A percentile compares a stretch with the other conserved stretches of the same genome.
These are phyloP conservation scores for Stagonosporopsis cucurbitacearum DNA, from an alignment of 2,329 filamentous ascomycete species.

Conservation along the genomic window DNA sequence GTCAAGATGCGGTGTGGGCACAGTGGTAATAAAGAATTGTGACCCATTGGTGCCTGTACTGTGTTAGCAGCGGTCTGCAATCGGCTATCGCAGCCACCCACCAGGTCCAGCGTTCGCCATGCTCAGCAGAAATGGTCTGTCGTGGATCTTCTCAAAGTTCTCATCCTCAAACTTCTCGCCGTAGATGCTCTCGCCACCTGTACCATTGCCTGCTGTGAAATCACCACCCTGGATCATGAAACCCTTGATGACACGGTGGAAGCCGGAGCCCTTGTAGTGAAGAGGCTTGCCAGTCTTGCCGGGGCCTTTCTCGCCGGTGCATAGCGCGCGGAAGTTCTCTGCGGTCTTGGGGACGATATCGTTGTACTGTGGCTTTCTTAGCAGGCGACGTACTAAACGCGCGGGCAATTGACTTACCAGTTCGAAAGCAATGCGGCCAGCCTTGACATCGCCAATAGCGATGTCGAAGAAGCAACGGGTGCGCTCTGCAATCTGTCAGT, in stretches of 20 bases:
- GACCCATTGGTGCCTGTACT: constrained; percentile 86
- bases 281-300: constrained; percentile 84
- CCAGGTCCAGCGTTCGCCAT: constrained; percentile 98
- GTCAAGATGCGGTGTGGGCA: constrained; percentile 92
- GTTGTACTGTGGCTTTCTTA: constrained; percentile 38
- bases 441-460: constrained; percentile 73
- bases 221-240: constrained; percentile 99
- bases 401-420: constrained; percentile 61
- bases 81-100: constrained; percentile 50
- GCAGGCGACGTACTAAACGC: not conserved
- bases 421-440: constrained; percentile 85
- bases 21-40: constrained; percentile 98
- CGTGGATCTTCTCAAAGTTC: constrained; percentile 91
- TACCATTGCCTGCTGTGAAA: constrained; percentile 93
- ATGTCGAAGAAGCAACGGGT: constrained; percentile 94
- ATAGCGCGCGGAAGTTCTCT: constrained; percentile 94
- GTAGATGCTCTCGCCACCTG: constrained; percentile 96
- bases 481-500: constrained; percentile 57
- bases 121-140: constrained; percentile 88
- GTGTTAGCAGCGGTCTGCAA: constrained; percentile 12
- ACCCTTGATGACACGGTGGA: constrained; percentile 97
- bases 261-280: constrained; percentile 88
- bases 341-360: constrained; percentile 86
- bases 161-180: constrained; percentile 97
- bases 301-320: constrained; percentile 90